Evolutionary conservation across 352 stramenopile genomes (phyloP).

Genomic region (Paralagenidium karlingii): DNA sequence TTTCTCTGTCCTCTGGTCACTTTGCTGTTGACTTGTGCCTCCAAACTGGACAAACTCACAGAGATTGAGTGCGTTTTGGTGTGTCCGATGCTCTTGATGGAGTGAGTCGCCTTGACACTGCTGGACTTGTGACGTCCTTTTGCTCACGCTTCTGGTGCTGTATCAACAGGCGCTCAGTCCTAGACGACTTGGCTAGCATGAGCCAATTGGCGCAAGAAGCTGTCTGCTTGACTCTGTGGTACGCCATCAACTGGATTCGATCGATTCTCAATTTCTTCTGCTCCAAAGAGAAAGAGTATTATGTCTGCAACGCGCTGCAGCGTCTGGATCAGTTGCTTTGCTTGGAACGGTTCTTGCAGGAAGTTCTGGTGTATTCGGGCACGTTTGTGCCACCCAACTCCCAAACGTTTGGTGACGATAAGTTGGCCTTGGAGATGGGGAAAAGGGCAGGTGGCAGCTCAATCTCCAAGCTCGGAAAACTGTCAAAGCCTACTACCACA

Average conservation of each 20-base stretch:
- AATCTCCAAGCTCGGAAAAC: too few species aligned
- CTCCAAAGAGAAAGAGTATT: constrained; percentile 14
- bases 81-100: constrained; percentile 41
- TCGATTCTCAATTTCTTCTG: constrained; percentile 43
- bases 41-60: constrained; percentile 10
- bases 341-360: constrained; percentile 24
- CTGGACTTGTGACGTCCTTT: not conserved
- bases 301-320: constrained; percentile 17
- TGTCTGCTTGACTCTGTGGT: constrained; percentile 32
- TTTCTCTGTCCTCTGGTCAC: constrained; percentile 23
- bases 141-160: not conserved
- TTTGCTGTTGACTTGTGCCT: constrained; percentile 25
- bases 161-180: constrained; percentile 15
- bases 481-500: too few species aligned
- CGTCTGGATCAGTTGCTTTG: constrained; percentile 26
- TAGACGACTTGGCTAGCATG: constrained; percentile 26
- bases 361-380: constrained; percentile 14
- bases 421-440: not conserved
- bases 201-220: constrained; percentile 19
- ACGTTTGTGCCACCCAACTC: constrained; percentile 17
- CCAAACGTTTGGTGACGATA: not conserved
- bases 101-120: constrained; percentile 15
- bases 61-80: constrained; percentile 35
- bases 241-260: constrained; percentile 51
- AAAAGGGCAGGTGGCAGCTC: not conserved